These are phyloP conservation scores for Cladophialophora exuberans DNA, from an alignment of 2,329 filamentous ascomycete genomes.

Conservation along the genomic window DNA sequence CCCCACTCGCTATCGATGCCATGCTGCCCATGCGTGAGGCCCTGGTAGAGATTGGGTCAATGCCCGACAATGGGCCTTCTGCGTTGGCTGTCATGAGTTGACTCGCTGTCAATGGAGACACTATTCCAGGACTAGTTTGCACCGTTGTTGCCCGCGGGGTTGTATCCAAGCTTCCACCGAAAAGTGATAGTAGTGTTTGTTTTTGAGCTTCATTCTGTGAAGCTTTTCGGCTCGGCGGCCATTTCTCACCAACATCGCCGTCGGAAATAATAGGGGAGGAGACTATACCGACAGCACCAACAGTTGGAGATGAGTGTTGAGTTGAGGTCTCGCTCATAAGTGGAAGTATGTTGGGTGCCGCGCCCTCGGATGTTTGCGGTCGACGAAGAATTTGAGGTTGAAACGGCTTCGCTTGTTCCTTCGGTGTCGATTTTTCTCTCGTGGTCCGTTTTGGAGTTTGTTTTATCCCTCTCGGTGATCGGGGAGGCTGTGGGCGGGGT, in stretches of 20 bases:
- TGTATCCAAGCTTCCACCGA: slow-evolving; percentile 51
- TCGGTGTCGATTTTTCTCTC: slow-evolving; percentile 23
- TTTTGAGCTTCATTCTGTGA: slow-evolving; percentile 40
- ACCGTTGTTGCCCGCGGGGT: slow-evolving; percentile 13
- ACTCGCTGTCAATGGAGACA: slow-evolving; percentile 27
- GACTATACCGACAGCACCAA: too few species aligned
- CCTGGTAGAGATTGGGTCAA: slow-evolving; percentile 33
- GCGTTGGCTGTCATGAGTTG: slow-evolving; percentile 28
- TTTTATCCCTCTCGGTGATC: slow-evolving; percentile 23
- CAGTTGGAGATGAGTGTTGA: not conserved
- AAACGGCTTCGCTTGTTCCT: slow-evolving; percentile 47
- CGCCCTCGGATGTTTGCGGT: slow-evolving; percentile 43
- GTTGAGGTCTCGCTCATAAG: slow-evolving; percentile 21
- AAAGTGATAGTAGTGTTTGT: slow-evolving; percentile 63
- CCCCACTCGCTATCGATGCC: slow-evolving; percentile 29
- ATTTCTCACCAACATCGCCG: slow-evolving; percentile 3
- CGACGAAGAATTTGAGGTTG: slow-evolving; percentile 59
- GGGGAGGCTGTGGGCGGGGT: slow-evolving; percentile 20
- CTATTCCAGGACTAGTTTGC: slow-evolving; percentile 20
- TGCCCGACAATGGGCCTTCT: slow-evolving; percentile 28
- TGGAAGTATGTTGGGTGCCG: slow-evolving; percentile 15
- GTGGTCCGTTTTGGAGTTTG: slow-evolving; percentile 14
- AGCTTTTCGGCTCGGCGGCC: slow-evolving; percentile 21
- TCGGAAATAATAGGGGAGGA: not conserved
- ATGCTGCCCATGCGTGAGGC: slow-evolving; percentile 32